Percentiles rank a stretch among this genome's conserved stretches.
These are phyloP conservation scores for Neurospora cerealis DNA, from an alignment of 495 filamentous ascomycete species.

Conservation along the genomic window DNA sequence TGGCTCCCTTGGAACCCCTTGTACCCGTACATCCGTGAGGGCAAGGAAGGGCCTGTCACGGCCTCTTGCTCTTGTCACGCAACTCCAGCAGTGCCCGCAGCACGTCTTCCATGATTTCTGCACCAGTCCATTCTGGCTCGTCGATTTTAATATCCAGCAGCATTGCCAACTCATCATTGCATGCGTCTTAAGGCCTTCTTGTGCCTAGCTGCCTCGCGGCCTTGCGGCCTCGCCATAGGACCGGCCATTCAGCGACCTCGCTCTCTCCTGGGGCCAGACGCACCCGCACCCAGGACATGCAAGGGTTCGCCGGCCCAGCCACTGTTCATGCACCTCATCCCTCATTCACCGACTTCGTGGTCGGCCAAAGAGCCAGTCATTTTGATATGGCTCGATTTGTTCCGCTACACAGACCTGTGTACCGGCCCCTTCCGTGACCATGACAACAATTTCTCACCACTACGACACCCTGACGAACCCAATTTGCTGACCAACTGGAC, in stretches of 20 bases:
- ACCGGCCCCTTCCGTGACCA: neutral
- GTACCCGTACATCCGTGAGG: neutral
- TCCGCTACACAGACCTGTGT: neutral
- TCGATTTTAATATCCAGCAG: constrained; percentile 56
- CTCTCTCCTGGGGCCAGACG: constrained; percentile 30
- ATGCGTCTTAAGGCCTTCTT: constrained; percentile 52
- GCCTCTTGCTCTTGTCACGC: neutral
- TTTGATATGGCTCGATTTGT: constrained; percentile 11
- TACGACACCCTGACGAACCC: neutral
- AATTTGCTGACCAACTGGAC: neutral
- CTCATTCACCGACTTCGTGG: constrained; percentile 49
- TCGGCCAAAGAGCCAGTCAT: constrained; percentile 43
- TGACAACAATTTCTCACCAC: neutral
- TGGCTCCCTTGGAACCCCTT: neutral
- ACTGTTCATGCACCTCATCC: constrained; percentile 50
- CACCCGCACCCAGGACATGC: constrained; percentile 18
- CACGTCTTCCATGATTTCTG: constrained; percentile 4
- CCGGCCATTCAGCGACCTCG: constrained; percentile 24
- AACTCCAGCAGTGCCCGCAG: neutral
- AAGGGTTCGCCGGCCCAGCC: constrained; percentile 35
- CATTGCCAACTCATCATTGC: constrained; percentile 88
- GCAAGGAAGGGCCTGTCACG: neutral
- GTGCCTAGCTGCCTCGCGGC: constrained; percentile 36
- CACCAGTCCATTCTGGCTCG: constrained; percentile 22
- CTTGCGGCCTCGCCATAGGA: constrained; percentile 21